phyloP scores from a whole-genome alignment of 2,329 filamentous ascomycete genomes.

The Xylariaceae sp. region DNA sequence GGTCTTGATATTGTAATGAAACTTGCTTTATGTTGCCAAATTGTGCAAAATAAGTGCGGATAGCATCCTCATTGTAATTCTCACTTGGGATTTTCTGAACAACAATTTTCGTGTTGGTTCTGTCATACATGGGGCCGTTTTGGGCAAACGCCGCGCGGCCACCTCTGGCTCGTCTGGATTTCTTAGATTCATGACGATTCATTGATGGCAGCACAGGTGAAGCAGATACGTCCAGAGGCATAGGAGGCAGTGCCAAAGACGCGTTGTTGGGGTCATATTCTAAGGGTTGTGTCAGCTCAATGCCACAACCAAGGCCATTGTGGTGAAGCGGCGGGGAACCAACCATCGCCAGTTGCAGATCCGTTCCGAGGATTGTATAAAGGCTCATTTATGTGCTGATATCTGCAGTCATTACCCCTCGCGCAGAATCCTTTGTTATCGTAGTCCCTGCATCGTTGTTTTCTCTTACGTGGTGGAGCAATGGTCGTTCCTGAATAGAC shows the following conservation, averaged over 20 bases:
- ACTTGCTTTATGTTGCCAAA: slow-evolving; percentile 67
- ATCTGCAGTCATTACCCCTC: slow-evolving; percentile 64
- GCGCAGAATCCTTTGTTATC: slow-evolving; percentile 71
- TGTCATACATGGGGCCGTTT: slow-evolving; percentile 61
- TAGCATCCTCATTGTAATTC: slow-evolving; percentile 61
- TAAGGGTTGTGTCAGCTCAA: slow-evolving; percentile 20
- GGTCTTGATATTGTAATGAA: slow-evolving; percentile 63
- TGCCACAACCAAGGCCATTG: neutral
- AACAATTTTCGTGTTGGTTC: slow-evolving; percentile 65
- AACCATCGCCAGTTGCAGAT: slow-evolving; percentile 34
- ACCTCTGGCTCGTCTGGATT: slow-evolving; percentile 35
- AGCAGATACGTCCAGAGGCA: slow-evolving; percentile 14
- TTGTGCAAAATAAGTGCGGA: slow-evolving; percentile 67
- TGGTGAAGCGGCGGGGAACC: slow-evolving; percentile 4
- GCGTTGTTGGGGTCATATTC: slow-evolving; percentile 62
- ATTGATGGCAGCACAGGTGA: slow-evolving; percentile 18
- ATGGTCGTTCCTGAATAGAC: slow-evolving; percentile 26
- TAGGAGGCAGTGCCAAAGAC: slow-evolving; percentile 28
- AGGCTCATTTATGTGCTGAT: slow-evolving; percentile 62
- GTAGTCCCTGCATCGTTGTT: slow-evolving; percentile 64
- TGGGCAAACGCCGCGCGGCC: slow-evolving; percentile 61
- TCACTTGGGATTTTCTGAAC: slow-evolving; percentile 77
- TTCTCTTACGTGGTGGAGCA: slow-evolving; percentile 33
- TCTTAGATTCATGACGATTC: slow-evolving; percentile 33
- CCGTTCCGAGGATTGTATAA: slow-evolving; percentile 36